Evolutionary conservation across 2,329 filamentous ascomycete genomes (phyloP), one percentile per base, ranked within the genome.

Genomic region (Fusarium nanum): DNA sequence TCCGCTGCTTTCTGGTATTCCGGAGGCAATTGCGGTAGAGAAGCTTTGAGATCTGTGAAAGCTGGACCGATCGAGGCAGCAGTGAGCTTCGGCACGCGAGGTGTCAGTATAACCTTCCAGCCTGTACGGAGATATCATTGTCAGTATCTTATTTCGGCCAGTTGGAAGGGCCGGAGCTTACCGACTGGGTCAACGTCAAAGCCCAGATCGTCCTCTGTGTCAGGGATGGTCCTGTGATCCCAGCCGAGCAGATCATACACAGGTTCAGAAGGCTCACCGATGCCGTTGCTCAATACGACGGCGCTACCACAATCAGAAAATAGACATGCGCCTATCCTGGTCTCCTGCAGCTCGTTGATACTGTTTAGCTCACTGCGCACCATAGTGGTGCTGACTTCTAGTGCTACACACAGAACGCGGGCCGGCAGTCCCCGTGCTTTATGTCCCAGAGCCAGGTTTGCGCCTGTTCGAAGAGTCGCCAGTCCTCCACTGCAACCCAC

Each of bases 301-400:
- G 90, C 88, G 60, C 89, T 89, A n/a, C 88, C 90, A 68, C 88
- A 92, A 76, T 93, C 91, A 22, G 89, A 91, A 76, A 93, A 93
- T 4, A 93, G 79, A 16, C 86, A 87, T 2, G 88, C 83, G 3
- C 89, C 91, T 71, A 93, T 91, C 32, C 89, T 83, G 13, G 89
- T 86, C 64, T 90, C 83, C 70, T 91, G 86, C 18, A 82, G 73
- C 70, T 87, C 82, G 65, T 88, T 75, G 75, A 91, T 86, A 76
- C 86, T 88, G 67, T 91, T 85, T 48, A 93, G 79, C 77, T 92
- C 91, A 71, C 88, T 90, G 44, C 89, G 83, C 8, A 89, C 86
- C 74, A 91, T 79, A 3, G 86, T 84, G 18, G 87, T 89, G 77
- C 84, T 87, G 45, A 90, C 81, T 75, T 92, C 89, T 60, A 90